These are phyloP conservation scores for Penicillium sp. DNA, from an alignment of 2,329 filamentous ascomycete genomes.

Conservation along the genomic window DNA sequence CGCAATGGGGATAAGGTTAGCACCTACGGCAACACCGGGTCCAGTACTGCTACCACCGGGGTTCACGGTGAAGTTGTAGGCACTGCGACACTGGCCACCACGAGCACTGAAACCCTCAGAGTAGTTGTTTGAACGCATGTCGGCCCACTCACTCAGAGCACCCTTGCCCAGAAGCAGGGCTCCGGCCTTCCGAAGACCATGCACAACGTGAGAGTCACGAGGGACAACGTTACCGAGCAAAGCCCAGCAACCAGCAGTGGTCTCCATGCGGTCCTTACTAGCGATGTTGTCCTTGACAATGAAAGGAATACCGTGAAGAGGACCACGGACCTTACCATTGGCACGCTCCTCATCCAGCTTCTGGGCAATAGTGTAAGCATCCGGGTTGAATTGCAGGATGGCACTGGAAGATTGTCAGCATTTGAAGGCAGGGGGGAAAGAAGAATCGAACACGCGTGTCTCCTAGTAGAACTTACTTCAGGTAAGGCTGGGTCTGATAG, in stretches of 20 bases:
- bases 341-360: constrained; percentile 60
- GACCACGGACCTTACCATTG: constrained; percentile 57
- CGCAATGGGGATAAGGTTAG: constrained; percentile 62
- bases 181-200: constrained; percentile 61
- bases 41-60: constrained; percentile 70
- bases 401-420: constrained; percentile 22
- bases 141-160: constrained; percentile 70
- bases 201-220: constrained; percentile 65
- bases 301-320: constrained; percentile 73
- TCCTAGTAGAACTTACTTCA: constrained; percentile 49
- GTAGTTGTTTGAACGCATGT: constrained; percentile 66
- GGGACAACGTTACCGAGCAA: constrained; percentile 65
- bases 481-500: constrained; percentile 62
- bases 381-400: constrained; percentile 66
- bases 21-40: constrained; percentile 62
- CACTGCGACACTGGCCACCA: constrained; percentile 62
- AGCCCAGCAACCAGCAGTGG: constrained; percentile 68
- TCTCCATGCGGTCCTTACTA: constrained; percentile 68
- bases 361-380: constrained; percentile 61
- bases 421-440: neutral
- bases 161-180: constrained; percentile 71
- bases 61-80: constrained; percentile 67
- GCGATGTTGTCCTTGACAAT: constrained; percentile 69
- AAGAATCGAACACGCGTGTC: too few species aligned
- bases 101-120: constrained; percentile 66